Evolutionary conservation across 345 rosid species (phyloP).

Genomic region (Eucalyptus pumila): DNA sequence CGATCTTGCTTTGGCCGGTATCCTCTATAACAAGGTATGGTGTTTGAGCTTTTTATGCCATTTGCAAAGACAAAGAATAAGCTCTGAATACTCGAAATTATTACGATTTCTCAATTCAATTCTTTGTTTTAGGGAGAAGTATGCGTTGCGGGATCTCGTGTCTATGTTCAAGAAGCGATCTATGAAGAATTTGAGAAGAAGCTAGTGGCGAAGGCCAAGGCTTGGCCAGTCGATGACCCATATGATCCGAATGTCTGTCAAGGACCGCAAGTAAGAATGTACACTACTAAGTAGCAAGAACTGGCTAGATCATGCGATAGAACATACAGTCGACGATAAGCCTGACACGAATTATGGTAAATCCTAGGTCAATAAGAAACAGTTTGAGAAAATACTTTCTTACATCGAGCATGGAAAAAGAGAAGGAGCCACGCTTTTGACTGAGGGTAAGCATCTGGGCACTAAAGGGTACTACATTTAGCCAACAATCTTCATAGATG

Average conservation of each 20-base stretch:
- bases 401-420: conserved; percentile 58
- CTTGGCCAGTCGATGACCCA: conserved; percentile 59
- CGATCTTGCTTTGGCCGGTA: conserved; percentile 37
- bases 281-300: neutral
- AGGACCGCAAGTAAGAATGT: conserved; percentile 59
- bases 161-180: conserved; percentile 68
- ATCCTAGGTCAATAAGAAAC: conserved; percentile 34
- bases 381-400: conserved; percentile 36
- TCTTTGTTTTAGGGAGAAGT: conserved; percentile 48
- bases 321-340: neutral
- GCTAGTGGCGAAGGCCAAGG: conserved; percentile 39
- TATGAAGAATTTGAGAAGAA: conserved; percentile 43
- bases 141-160: conserved; percentile 65
- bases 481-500: conserved; percentile 62
- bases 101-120: neutral
- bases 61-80: neutral
- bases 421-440: conserved; percentile 56
- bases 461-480: conserved; percentile 52
- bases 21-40: conserved; percentile 38
- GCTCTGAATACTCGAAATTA: neutral
- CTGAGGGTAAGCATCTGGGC: conserved; percentile 34
- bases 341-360: neutral
- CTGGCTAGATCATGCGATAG: neutral
- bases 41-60: neutral
- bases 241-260: conserved; percentile 31